Evolutionary conservation across 768 basidiomycete species (phyloP).

Genomic region (Podaxis sp.): DNA sequence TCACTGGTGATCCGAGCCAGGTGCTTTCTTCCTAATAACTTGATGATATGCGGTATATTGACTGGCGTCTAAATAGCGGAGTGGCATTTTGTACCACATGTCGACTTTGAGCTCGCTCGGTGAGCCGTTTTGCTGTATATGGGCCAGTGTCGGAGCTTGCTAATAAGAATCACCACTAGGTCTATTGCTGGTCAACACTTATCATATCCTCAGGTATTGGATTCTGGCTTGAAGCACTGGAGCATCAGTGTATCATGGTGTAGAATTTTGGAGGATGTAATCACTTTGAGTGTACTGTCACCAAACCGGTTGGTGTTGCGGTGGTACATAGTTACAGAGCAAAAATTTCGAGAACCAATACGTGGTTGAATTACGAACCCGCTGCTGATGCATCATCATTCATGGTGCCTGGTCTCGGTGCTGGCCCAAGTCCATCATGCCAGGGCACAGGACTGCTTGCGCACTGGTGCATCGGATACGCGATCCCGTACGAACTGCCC

Average conservation of each 20-base stretch:
- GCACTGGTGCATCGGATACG: too few relatives aligned
- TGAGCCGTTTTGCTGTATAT: not conserved
- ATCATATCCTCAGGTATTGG: not conserved
- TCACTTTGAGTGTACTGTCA: too few relatives aligned
- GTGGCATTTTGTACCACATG: not conserved
- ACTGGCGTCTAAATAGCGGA: not conserved
- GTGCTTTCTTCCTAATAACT: not conserved
- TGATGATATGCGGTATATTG: not conserved
- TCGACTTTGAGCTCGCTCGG: not conserved
- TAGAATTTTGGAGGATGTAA: not conserved
- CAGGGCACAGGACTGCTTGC: too few relatives aligned
- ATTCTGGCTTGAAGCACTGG: not conserved
- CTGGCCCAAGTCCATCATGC: too few relatives aligned
- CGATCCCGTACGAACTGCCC: too few relatives aligned
- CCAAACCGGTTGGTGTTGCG: too few relatives aligned
- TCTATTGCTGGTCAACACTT: not conserved
- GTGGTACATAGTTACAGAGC: not conserved
- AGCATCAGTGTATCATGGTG: too few relatives aligned
- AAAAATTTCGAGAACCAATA: not conserved
- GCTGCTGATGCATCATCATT: not conserved
- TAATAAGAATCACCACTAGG: not conserved
- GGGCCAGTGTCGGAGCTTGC: not conserved
- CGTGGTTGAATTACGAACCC: not conserved
- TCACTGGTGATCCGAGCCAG: conserved; percentile 11
- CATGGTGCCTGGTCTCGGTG: too few relatives aligned